Conservation (phyloP, 202 grass and related monocot genomes). For the Elaeis oleifera region DNA sequence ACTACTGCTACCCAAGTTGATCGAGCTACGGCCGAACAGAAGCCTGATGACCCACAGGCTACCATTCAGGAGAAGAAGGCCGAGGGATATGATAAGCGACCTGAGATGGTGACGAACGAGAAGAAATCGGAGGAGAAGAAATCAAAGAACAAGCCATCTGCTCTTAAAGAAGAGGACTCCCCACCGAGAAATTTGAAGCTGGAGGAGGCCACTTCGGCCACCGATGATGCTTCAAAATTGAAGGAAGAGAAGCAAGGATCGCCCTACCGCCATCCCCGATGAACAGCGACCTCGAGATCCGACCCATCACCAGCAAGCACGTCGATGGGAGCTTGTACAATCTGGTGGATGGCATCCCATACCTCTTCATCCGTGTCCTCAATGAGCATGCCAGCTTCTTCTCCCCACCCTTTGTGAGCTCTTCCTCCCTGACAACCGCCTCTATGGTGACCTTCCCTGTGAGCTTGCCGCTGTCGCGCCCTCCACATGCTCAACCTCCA, state of each 20-base stretch:
- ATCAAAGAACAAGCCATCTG: constrained; percentile 31
- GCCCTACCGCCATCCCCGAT: constrained; percentile 35
- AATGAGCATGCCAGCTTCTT: constrained; percentile 2
- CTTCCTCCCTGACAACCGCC: too few species aligned
- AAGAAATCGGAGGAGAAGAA: constrained; percentile 45
- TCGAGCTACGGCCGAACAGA: background rate
- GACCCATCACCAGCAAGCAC: constrained; percentile 32
- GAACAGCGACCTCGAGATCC: constrained; percentile 85
- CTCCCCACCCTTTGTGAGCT: too few species aligned
- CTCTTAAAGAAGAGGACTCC: constrained; percentile 39
- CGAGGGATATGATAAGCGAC: background rate
- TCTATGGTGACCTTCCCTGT: too few species aligned
- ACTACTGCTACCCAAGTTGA: background rate
- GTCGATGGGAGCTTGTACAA: constrained; percentile 47
- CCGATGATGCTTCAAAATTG: background rate
- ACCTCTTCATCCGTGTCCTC: constrained; percentile 90
- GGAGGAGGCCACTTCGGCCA: constrained; percentile 6
- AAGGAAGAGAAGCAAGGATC: constrained; percentile 42
- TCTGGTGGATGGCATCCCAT: constrained; percentile 68
- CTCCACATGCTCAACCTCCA: too few species aligned
- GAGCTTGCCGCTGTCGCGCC: too few species aligned
- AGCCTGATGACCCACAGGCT: background rate
- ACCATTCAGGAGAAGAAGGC: constrained; percentile 11
- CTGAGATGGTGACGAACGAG: background rate
- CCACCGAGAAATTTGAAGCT: constrained; percentile 35